Evolutionary conservation across 2,329 filamentous ascomycete species (phyloP), one percentile per base, ranked within the genome.

Genomic region (Phialophora verrucosa): DNA sequence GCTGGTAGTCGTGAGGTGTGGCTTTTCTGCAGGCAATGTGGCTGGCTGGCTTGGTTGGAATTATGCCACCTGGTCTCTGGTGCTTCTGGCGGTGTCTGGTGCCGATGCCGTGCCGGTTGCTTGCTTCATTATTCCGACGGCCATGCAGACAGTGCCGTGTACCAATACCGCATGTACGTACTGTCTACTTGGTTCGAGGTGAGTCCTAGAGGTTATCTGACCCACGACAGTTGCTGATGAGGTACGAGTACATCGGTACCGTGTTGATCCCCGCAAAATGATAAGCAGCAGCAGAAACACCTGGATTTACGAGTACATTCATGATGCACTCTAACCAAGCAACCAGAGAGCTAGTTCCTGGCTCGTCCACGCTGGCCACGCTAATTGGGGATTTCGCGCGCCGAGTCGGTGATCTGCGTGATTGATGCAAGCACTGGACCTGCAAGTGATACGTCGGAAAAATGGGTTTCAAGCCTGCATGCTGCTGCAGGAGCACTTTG

Each of bases 381-480:
- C 38, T 20, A 44, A 44, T 17, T 44, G 38, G n/a, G 17, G 17
- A 44, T 44, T 44, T 44, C 38, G 17, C 38, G 35, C 35, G 35
- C 35, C 35, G 47, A 25, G 47, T 23, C n/a, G 17, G 20, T 51
- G 49, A 51, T 27, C 7, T 51, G 49, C 49, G 49, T 51, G 49
- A 44, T n/a, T 44, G 38, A 51, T 51, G 49, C 49, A 51, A 29
- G 49, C 49, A 51, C 49, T 51, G 10, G 20, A 29, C 49, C 20
- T 63, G 61, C 61, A 63, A 51, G 61, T 57, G 61, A 58, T 29
- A 35, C 35, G 49, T 51, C 49, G 29, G 38, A 49, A 12, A 49
- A 59, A 44, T 44, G 5, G 38, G 5, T 44, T 20, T n/a, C 38
- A 3, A 20, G 38, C 17, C 38, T 44, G 38, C 38, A 44, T 44